Conservation (phyloP, 2,329 filamentous ascomycete species). For the Aspergillus tamarii region DNA sequence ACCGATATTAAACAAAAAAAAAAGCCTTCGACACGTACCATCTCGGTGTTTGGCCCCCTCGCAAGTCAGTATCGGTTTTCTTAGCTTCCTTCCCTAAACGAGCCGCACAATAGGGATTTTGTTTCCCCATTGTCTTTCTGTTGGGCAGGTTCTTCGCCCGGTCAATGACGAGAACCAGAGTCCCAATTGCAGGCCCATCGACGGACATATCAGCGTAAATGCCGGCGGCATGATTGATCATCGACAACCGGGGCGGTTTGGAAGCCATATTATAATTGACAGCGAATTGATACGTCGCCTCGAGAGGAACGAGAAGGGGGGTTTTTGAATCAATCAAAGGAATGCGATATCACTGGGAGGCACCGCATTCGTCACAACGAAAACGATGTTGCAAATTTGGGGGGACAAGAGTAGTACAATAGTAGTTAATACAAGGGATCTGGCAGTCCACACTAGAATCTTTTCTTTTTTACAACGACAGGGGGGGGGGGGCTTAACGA, state of each 20-base stretch:
- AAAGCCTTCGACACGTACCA: constrained; percentile 64
- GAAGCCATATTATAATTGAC: constrained; percentile 20
- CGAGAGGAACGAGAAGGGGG: background rate
- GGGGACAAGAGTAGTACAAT: background rate
- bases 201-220: constrained; percentile 94
- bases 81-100: constrained; percentile 94
- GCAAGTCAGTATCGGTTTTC: constrained; percentile 91
- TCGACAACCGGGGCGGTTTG: constrained; percentile 58
- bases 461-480: background rate
- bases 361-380: constrained; percentile 3
- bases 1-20: background rate
- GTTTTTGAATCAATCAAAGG: background rate
- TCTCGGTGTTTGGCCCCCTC: constrained; percentile 91
- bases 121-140: constrained; percentile 95
- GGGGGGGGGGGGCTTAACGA: background rate
- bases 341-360: background rate
- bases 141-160: constrained; percentile 97
- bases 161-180: constrained; percentile 88
- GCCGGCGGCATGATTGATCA: constrained; percentile 78
- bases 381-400: background rate
- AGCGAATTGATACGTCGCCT: background rate
- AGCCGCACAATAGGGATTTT: constrained; percentile 95
- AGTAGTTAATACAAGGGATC: background rate
- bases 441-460: background rate
- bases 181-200: constrained; percentile 91